Conservation (phyloP, 768 basidiomycete species). For the Tylopilus balloui region DNA sequence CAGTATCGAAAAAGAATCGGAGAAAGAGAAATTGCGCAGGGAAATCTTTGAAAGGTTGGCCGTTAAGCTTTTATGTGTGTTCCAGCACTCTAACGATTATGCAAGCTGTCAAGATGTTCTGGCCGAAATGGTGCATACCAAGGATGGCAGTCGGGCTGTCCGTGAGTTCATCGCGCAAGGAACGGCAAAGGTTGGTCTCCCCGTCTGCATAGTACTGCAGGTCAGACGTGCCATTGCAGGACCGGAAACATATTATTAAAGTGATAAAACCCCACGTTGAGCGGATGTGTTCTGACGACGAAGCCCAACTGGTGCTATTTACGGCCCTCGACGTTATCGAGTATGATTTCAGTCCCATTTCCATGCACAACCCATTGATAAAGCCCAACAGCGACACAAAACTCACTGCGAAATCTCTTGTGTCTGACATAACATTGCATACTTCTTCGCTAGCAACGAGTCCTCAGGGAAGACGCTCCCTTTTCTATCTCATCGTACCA, state of each 20-base stretch:
- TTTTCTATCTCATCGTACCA: constrained; percentile 80
- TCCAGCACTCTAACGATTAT: background rate
- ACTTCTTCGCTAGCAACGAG: constrained; percentile 54
- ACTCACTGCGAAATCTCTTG: constrained; percentile 73
- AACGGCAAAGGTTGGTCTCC: constrained; percentile 62
- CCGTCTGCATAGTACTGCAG: background rate
- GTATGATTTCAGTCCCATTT: constrained; percentile 39
- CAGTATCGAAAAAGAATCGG: constrained; percentile 53
- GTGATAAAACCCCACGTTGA: constrained; percentile 85
- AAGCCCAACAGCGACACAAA: constrained; percentile 72
- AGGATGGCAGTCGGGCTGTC: constrained; percentile 81
- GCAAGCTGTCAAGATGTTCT: constrained; percentile 76
- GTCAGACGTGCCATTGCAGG: constrained; percentile 37
- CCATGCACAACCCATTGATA: background rate
- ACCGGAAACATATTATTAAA: constrained; percentile 89
- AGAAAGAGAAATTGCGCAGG: constrained; percentile 66
- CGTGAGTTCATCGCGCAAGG: constrained; percentile 82
- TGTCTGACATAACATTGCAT: constrained; percentile 60
- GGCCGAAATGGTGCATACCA: constrained; percentile 92
- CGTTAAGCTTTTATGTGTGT: background rate
- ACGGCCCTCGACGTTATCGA: constrained; percentile 88
- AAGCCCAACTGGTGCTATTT: constrained; percentile 87
- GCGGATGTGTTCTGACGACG: constrained; percentile 83
- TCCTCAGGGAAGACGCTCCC: constrained; percentile 73
- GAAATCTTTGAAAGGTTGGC: constrained; percentile 79